Percentiles rank a stretch among this genome's conserved stretches.
Conservation (phyloP, 495 filamentous ascomycete species). For the Penicillium argentinense region DNA sequence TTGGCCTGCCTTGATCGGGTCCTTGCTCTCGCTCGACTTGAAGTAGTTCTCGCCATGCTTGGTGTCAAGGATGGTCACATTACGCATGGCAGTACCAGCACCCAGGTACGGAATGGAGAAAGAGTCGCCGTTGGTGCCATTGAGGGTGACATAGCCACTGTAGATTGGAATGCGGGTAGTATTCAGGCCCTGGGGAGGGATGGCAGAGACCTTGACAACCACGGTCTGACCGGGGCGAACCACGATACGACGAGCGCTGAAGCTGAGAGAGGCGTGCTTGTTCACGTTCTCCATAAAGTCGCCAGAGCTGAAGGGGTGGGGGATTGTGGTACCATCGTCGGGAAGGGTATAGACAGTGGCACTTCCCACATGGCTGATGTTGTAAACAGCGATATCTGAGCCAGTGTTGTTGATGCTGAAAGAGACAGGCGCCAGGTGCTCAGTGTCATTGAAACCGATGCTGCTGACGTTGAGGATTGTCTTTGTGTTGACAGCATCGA, state of each 20-base stretch:
- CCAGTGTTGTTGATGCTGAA: slow-evolving; percentile 55
- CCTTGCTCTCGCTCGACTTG: slow-evolving; percentile 3
- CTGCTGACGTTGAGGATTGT: slow-evolving; percentile 52
- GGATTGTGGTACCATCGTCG: slow-evolving; percentile 8
- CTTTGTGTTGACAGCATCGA: slow-evolving; percentile 53
- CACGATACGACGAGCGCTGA: slow-evolving; percentile 11
- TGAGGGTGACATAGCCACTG: slow-evolving; percentile 35
- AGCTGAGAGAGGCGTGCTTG: not conserved
- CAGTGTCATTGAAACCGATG: slow-evolving; percentile 59
- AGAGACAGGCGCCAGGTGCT: slow-evolving; percentile 44
- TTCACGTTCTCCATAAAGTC: slow-evolving; percentile 16
- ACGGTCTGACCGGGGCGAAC: slow-evolving; percentile 13
- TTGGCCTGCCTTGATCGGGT: slow-evolving; percentile 5
- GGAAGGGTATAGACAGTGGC: slow-evolving; percentile 29
- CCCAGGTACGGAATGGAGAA: slow-evolving; percentile 35
- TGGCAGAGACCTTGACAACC: slow-evolving; percentile 20
- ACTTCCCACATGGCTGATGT: slow-evolving; percentile 29
- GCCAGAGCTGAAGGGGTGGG: slow-evolving; percentile 11
- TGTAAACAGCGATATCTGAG: slow-evolving; percentile 43
- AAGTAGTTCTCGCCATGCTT: slow-evolving; percentile 5
- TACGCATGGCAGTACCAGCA: slow-evolving; percentile 15
- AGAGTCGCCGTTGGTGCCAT: slow-evolving; percentile 29
- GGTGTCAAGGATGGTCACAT: slow-evolving; percentile 19
- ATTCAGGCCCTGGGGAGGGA: slow-evolving; percentile 18
- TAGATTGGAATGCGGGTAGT: slow-evolving; percentile 32